Evolutionary conservation across 1,284 basidiomycete genomes (phyloP).

Genomic region (Fomes fomentarius): DNA sequence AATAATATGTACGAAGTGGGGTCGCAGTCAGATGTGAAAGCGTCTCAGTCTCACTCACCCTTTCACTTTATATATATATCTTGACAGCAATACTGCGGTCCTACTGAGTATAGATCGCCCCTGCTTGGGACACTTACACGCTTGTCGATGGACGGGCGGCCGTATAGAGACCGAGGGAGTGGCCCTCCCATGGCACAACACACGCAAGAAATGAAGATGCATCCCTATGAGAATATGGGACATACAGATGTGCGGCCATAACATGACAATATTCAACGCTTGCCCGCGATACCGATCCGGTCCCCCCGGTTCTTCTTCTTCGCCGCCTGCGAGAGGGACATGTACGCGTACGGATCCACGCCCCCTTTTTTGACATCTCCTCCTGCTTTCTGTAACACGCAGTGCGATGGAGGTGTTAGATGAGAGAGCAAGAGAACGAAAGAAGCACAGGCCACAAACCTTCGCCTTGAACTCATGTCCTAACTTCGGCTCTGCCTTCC

Average conservation of each 20-base stretch:
- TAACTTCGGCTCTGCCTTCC: constrained; percentile 61
- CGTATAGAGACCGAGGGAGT: not conserved
- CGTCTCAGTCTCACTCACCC: no score
- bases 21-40: no score
- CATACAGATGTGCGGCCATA: constrained; percentile 14
- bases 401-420: not conserved
- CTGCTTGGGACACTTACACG: not conserved
- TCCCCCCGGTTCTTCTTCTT: constrained; percentile 51
- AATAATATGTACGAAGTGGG: no score
- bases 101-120: no score
- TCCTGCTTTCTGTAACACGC: constrained; percentile 75
- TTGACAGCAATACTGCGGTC: not conserved
- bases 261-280: constrained; percentile 29
- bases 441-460: constrained; percentile 41
- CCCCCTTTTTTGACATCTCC: constrained; percentile 90
- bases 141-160: not conserved
- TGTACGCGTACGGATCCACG: constrained; percentile 92
- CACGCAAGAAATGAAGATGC: constrained; percentile 3
- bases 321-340: constrained; percentile 83
- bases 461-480: constrained; percentile 93
- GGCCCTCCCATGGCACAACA: not conserved
- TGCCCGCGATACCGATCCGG: constrained; percentile 38
- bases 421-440: not conserved
- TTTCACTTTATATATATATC: no score
- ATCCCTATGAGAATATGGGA: constrained; percentile 12